Evolutionary conservation across 225 moss, liverwort and hornwort genomes (phyloP).

Genomic region (Sphagnum tenellum): DNA sequence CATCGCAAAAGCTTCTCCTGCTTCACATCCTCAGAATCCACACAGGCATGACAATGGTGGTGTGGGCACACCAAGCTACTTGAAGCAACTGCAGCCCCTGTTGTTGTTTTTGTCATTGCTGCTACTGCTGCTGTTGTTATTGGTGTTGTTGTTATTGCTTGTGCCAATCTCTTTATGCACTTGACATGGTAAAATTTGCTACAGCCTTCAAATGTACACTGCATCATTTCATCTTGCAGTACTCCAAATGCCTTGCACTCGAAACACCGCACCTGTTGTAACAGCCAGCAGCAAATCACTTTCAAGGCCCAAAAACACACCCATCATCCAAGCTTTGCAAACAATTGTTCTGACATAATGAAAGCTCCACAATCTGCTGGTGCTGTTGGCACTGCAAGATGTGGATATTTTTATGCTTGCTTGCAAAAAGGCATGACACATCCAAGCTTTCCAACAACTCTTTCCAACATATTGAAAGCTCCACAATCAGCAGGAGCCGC

Average conservation of each 20-base stretch:
- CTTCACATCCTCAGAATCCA: slow-evolving; percentile 19
- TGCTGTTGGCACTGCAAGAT: neutral
- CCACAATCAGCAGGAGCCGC: neutral
- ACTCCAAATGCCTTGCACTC: slow-evolving; percentile 56
- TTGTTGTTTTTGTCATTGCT: neutral
- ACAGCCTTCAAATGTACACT: slow-evolving; percentile 34
- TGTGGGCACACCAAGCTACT: slow-evolving; percentile 38
- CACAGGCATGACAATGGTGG: slow-evolving; percentile 58
- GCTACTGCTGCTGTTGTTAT: no score
- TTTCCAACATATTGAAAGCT: neutral
- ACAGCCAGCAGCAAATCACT: neutral
- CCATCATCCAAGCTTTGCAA: neutral
- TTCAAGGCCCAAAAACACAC: neutral
- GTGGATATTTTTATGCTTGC: neutral
- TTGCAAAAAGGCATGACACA: no score
- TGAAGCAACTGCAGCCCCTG: slow-evolving; percentile 11
- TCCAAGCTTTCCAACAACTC: neutral
- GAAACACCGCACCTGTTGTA: slow-evolving; percentile 51
- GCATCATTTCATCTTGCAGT: slow-evolving; percentile 30
- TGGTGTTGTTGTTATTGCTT: slow-evolving; percentile 6
- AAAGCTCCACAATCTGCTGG: neutral
- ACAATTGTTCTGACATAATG: neutral
- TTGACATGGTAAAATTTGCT: slow-evolving; percentile 48
- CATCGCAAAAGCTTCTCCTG: slow-evolving; percentile 36
- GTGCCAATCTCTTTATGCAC: slow-evolving; percentile 39